Evolutionary conservation across 1,284 basidiomycete genomes (phyloP).

Genomic region (Ceratobasidium sp.): DNA sequence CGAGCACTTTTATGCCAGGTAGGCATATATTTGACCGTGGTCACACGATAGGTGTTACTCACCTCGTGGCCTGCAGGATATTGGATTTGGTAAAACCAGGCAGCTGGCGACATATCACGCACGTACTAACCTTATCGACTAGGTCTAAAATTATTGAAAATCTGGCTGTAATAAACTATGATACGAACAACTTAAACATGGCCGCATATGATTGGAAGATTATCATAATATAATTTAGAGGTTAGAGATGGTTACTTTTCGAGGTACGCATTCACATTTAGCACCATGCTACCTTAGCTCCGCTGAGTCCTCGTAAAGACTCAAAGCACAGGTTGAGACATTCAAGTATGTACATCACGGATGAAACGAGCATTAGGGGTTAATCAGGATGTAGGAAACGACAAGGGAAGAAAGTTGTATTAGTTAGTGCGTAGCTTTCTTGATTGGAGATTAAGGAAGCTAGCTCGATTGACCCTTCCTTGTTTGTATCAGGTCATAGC

Average conservation of each 20-base stretch:
- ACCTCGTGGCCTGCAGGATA: slow-evolving; percentile 58
- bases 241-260: slow-evolving; percentile 94
- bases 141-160: slow-evolving; percentile 95
- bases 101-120: slow-evolving; percentile 26
- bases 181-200: slow-evolving; percentile 86
- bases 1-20: slow-evolving; percentile 49
- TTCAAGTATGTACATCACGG: slow-evolving; percentile 62
- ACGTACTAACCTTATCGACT: background rate
- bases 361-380: background rate
- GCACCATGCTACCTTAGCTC: background rate
- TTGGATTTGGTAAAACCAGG: slow-evolving; percentile 91
- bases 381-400: slow-evolving; percentile 57
- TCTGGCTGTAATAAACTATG: slow-evolving; percentile 88
- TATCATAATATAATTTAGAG: slow-evolving; percentile 90
- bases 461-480: background rate
- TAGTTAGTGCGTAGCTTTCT: slow-evolving; percentile 61
- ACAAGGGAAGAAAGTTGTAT: slow-evolving; percentile 81
- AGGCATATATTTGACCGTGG: background rate
- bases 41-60: background rate
- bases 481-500: slow-evolving; percentile 34
- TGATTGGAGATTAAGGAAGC: background rate
- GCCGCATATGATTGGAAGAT: slow-evolving; percentile 91
- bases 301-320: slow-evolving; percentile 50
- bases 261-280: slow-evolving; percentile 16
- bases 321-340: slow-evolving; percentile 86